These are phyloP conservation scores for Rhizopogon salebrosus DNA, from an alignment of 768 basidiomycete genomes.

Conservation along the genomic window DNA sequence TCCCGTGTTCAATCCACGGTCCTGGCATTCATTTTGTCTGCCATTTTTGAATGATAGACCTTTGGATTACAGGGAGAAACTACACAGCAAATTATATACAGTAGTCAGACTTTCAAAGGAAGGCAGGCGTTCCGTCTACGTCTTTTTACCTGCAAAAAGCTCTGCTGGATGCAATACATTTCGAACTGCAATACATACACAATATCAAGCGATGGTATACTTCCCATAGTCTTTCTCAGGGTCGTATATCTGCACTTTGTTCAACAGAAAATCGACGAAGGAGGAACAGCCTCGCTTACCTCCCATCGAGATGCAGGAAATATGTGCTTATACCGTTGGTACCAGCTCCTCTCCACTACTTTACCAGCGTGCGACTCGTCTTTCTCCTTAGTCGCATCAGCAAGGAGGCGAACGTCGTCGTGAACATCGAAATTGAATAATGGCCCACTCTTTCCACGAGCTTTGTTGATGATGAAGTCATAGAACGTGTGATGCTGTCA, in stretches of 20 bases:
- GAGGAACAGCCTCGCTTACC: slow-evolving; percentile 43
- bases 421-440: slow-evolving; percentile 99
- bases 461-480: slow-evolving; percentile 97
- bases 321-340: slow-evolving; percentile 95
- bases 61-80: too few species aligned
- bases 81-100: too few species aligned
- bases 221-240: slow-evolving; percentile 92
- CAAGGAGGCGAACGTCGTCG: slow-evolving; percentile 91
- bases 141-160: too few species aligned
- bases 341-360: slow-evolving; percentile 94
- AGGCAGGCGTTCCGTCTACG: too few species aligned
- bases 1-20: slow-evolving; percentile 42
- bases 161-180: neutral
- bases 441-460: slow-evolving; percentile 95
- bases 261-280: slow-evolving; percentile 1
- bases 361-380: slow-evolving; percentile 99
- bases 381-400: slow-evolving; percentile 94
- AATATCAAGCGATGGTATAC: slow-evolving; percentile 66
- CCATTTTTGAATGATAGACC: slow-evolving; percentile 2
- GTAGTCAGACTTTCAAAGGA: too few species aligned
- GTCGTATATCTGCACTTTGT: slow-evolving; percentile 66
- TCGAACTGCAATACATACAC: neutral
- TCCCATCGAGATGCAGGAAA: slow-evolving; percentile 98
- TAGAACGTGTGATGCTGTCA: slow-evolving; percentile 96
- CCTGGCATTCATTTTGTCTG: slow-evolving; percentile 27